Conservation (phyloP, 768 basidiomycete species). For the Pleurotus citrinopileatus region DNA sequence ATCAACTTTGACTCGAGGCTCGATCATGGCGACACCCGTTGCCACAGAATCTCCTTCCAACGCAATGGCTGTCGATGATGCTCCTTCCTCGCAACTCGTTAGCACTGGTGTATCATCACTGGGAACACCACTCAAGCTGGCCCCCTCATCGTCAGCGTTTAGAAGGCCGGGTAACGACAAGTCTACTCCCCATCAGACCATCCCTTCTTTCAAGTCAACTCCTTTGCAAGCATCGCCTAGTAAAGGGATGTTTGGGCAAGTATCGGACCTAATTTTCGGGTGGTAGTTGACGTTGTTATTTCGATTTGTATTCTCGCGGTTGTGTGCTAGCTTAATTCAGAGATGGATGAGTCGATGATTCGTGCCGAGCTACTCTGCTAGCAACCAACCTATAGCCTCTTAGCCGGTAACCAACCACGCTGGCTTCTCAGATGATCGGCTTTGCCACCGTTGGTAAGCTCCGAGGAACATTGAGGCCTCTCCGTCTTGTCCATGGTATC, state of each 20-base stretch:
- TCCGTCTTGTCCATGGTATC: too few relatives aligned
- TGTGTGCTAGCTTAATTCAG: neutral
- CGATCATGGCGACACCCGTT: slow-evolving; percentile 15
- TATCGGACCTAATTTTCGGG: slow-evolving; percentile 79
- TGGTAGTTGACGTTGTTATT: slow-evolving; percentile 45
- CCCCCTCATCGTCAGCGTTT: slow-evolving; percentile 73
- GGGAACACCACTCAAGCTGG: slow-evolving; percentile 71
- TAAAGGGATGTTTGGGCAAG: slow-evolving; percentile 68
- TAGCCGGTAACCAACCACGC: neutral
- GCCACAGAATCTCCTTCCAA: slow-evolving; percentile 23
- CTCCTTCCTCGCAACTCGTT: slow-evolving; percentile 22
- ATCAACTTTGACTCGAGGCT: slow-evolving; percentile 20
- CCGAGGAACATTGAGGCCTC: too few relatives aligned
- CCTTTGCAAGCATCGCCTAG: slow-evolving; percentile 29
- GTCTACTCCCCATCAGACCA: slow-evolving; percentile 10
- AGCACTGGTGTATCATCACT: slow-evolving; percentile 23
- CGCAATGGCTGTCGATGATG: slow-evolving; percentile 47
- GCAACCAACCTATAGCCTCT: neutral
- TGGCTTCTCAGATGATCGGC: neutral
- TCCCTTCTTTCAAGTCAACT: slow-evolving; percentile 3
- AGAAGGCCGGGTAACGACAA: slow-evolving; percentile 39
- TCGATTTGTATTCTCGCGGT: neutral
- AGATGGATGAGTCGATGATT: neutral
- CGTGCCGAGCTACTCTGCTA: neutral
- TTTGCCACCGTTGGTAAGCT: neutral